Conservation (phyloP, 106 monocot genomes). For the Iris macrosiphon region DNA sequence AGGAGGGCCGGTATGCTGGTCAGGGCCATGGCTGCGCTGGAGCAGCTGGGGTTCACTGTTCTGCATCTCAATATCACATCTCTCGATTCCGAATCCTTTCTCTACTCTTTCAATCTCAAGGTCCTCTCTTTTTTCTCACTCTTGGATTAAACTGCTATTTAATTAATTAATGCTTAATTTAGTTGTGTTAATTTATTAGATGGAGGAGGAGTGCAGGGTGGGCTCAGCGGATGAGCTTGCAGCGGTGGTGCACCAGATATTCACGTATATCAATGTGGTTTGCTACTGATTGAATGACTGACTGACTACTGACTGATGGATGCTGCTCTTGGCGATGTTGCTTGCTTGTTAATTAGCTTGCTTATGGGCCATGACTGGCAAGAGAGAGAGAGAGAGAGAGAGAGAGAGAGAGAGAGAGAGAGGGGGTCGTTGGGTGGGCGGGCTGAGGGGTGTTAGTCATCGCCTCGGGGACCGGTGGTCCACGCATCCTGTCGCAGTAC, state of each 20-base stretch:
- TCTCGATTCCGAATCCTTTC: conserved; percentile 32
- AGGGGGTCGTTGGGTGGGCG: no score
- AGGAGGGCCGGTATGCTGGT: conserved; percentile 45
- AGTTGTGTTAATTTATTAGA: conserved; percentile 21
- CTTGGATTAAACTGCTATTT: not conserved
- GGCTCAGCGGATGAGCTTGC: conserved; percentile 87
- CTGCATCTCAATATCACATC: conserved; percentile 70
- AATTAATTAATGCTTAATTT: not conserved
- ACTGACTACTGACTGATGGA: not conserved
- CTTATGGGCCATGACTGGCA: no score
- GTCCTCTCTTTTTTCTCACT: conserved; percentile 14
- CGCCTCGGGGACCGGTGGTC: no score
- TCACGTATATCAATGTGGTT: conserved; percentile 36
- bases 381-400: no score
- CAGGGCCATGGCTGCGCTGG: conserved; percentile 54
- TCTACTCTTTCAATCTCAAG: conserved; percentile 90
- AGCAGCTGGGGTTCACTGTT: conserved; percentile 62
- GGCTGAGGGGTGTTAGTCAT: no score
- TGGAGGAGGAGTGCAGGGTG: conserved; percentile 73
- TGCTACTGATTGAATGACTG: not conserved
- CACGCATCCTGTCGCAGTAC: no score
- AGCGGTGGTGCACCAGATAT: conserved; percentile 72
- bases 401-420: no score
- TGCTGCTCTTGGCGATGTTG: not conserved
- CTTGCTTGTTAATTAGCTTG: no score